These are phyloP conservation scores for Wickerhamomyces chaumierensis DNA, from an alignment of 805 yeast species.

Conservation along the genomic window DNA sequence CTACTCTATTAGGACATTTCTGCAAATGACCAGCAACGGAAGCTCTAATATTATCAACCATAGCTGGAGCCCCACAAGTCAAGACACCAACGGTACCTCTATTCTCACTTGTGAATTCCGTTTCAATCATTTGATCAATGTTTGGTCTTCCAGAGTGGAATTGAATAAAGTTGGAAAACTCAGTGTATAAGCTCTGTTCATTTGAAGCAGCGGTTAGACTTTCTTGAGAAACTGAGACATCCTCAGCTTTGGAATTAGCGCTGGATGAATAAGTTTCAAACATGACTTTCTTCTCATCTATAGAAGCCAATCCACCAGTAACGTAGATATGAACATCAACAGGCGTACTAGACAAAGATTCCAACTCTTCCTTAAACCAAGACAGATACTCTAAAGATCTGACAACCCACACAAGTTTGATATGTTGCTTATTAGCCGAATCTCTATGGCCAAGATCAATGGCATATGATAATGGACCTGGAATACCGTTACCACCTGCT, in stretches of 20 bases:
- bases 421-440: constrained; percentile 16
- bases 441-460: constrained; percentile 9
- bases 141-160: constrained; percentile 38
- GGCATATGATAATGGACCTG: constrained; percentile 37
- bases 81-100: constrained; percentile 38
- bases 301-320: constrained; percentile 18
- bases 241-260: constrained; percentile 5
- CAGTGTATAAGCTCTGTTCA: neutral
- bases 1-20: constrained; percentile 37
- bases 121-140: constrained; percentile 25
- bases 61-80: constrained; percentile 50
- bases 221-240: neutral
- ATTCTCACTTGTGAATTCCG: constrained; percentile 24
- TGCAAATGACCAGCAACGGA: constrained; percentile 30
- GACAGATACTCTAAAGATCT: constrained; percentile 36
- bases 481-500: constrained; percentile 45
- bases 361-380: constrained; percentile 37
- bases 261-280: constrained; percentile 1
- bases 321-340: constrained; percentile 25
- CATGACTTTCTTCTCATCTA: constrained; percentile 1
- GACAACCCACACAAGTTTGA: constrained; percentile 54
- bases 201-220: too few relatives aligned
- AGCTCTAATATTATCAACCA: constrained; percentile 46
- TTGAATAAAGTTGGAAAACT: constrained; percentile 10
- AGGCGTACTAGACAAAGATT: constrained; percentile 15